These are phyloP conservation scores for Hypoxylon subgilvum DNA, from an alignment of 495 filamentous ascomycete species.

Conservation along the genomic window DNA sequence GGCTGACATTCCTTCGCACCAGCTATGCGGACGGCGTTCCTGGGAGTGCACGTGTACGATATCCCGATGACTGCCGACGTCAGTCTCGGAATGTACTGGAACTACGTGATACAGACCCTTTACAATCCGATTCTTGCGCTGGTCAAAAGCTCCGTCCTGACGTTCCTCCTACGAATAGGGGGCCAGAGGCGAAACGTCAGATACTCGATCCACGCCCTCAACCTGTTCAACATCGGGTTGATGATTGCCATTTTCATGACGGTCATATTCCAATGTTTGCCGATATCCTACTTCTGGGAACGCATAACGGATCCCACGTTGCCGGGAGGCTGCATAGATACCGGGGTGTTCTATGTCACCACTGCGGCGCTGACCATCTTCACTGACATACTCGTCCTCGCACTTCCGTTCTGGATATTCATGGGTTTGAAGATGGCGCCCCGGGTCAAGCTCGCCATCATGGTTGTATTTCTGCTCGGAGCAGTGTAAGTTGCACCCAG, in stretches of 20 bases:
- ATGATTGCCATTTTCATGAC: constrained; percentile 62
- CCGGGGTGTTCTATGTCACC: constrained; percentile 51
- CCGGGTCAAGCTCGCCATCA: constrained; percentile 55
- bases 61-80: constrained; percentile 51
- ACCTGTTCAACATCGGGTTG: constrained; percentile 57
- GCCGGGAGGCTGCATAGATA: constrained; percentile 56
- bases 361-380: constrained; percentile 58
- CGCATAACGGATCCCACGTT: constrained; percentile 41
- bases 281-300: constrained; percentile 57
- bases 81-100: constrained; percentile 50
- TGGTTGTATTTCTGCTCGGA: constrained; percentile 58
- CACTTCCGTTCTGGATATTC: constrained; percentile 56
- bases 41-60: constrained; percentile 55
- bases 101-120: constrained; percentile 64
- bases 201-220: constrained; percentile 54
- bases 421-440: constrained; percentile 53
- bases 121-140: constrained; percentile 69
- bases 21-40: constrained; percentile 61
- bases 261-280: constrained; percentile 64
- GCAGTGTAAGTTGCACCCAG: constrained; percentile 49
- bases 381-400: constrained; percentile 57
- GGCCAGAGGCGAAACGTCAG: constrained; percentile 54
- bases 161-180: constrained; percentile 60
- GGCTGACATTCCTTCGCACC: constrained; percentile 8
- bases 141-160: constrained; percentile 64